Conservation (phyloP, 768 basidiomycete genomes). For the Jaapia argillacea region DNA sequence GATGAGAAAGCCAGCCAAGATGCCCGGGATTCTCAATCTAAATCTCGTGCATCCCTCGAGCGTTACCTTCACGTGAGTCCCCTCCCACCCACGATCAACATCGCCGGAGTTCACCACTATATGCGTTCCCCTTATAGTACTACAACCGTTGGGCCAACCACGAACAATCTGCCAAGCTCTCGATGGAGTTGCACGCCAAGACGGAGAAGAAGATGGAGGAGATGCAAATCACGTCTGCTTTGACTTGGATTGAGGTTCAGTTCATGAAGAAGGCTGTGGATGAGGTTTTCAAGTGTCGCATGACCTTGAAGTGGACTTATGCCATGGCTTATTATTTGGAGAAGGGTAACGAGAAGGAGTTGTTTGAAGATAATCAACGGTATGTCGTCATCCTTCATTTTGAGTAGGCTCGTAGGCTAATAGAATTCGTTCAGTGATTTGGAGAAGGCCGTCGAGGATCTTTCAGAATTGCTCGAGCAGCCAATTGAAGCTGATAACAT, state of each 20-base stretch:
- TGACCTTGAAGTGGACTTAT: constrained; percentile 98
- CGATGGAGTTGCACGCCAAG: constrained; percentile 83
- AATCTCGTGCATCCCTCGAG: constrained; percentile 83
- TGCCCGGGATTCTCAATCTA: constrained; percentile 86
- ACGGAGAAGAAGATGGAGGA: constrained; percentile 99
- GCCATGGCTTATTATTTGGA: constrained; percentile 97
- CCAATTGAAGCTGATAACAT: constrained; percentile 83
- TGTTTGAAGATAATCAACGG: constrained; percentile 98
- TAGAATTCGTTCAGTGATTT: constrained; percentile 85
- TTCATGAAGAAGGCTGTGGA: constrained; percentile 99
- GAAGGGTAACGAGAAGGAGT: constrained; percentile 83
- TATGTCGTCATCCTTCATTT: too few relatives aligned
- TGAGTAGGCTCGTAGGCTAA: constrained; percentile 2
- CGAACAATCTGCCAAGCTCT: constrained; percentile 97
- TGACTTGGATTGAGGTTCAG: constrained; percentile 98
- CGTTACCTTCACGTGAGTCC: constrained; percentile 86
- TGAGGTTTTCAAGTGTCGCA: constrained; percentile 79
- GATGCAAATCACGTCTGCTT: constrained; percentile 85
- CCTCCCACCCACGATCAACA: not conserved
- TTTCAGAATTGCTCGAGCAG: constrained; percentile 88
- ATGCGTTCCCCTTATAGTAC: too few relatives aligned
- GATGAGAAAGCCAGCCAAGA: constrained; percentile 87
- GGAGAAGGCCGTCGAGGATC: constrained; percentile 90
- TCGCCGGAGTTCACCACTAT: not conserved
- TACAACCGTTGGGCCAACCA: constrained; percentile 99